Evolutionary conservation across 164 flowering plant genomes (phyloP), one percentile per base, ranked within the genome.

Genomic region (Stephania cephalantha): DNA sequence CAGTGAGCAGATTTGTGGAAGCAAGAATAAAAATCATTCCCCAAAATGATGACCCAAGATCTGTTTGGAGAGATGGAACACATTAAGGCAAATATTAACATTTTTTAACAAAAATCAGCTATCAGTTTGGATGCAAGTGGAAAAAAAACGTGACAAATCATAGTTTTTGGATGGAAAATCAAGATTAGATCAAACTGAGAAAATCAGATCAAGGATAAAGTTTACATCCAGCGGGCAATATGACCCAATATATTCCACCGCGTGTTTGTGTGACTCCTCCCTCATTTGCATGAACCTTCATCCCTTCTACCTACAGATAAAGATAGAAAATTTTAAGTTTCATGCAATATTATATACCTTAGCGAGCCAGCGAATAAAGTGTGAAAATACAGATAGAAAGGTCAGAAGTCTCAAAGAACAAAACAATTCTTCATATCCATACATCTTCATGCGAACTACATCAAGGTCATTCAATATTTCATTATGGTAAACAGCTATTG

Each of bases 11-110:
- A 84, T 94, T 87, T 72, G 97, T 95, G 58, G 99, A 95, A 70
- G 99, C 94, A 63, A 95, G 93, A 53, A 92, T 86, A 69, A 95
- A 86, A 80, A 81, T 85, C 98, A 95, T 91, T 81, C 98, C 98
- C 97, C 98, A 93, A 84, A 95, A 93, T 78, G 98, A 94, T 69
- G 98, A 94, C 63, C 99, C 99, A 68, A 95, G 98, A 88, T 95
- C 99, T 95, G 90, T 76, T 80, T 20, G 46, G 48, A 72, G 55
- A 44, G 46, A 9, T 45, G 31, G 35, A 68, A 63, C 48, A 46
- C 53, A 1, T 46, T 13, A 10, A 11, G 55, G 46, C 50, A 71
- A 6, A 71, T 7, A 44, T 71, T 20, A 30, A 22, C 25, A 25
- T 25, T 25, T 25, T 25, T 25, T 25, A 25, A 25, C 25, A 25